Conservation (phyloP, 345 rosid species). For the Melaleuca quinquenervia region DNA sequence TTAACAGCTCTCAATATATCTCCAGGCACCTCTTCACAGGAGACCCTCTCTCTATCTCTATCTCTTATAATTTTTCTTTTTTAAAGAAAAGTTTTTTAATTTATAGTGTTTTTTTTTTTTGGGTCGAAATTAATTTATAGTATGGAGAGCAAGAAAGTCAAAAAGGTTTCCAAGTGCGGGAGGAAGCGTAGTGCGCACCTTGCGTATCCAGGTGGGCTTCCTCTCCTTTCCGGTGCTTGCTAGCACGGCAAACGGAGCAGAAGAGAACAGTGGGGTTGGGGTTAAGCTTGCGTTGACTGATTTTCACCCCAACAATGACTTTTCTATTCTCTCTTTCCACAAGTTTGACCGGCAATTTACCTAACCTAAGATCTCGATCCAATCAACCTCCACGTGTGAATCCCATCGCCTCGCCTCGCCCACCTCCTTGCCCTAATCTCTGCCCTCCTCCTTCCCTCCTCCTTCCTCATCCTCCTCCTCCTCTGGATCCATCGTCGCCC, state of each 20-base stretch:
- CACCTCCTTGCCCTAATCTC: neutral
- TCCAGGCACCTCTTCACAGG: neutral
- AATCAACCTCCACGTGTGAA: neutral
- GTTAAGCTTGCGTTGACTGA: slow-evolving; percentile 21
- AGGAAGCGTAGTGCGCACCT: neutral
- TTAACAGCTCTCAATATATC: neutral
- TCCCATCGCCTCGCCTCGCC: neutral
- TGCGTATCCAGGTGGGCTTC: slow-evolving; percentile 11
- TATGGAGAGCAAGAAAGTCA: neutral
- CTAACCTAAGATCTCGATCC: neutral
- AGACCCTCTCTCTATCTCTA: no score
- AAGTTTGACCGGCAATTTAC: neutral
- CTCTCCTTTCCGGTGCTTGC: no score
- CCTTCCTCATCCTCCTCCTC: neutral
- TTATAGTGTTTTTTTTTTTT: neutral
- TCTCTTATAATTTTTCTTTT: no score
- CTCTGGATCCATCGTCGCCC: neutral
- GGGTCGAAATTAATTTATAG: neutral
- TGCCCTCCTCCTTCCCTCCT: neutral
- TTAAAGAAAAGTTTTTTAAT: no score
- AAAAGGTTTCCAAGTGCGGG: neutral
- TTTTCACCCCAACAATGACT: neutral
- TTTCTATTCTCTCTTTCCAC: neutral
- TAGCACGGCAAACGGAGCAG: no score
- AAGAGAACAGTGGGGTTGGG: neutral